Evolutionary conservation across 345 rosid genomes (phyloP), one percentile per base, ranked within the genome.

Genomic region (Aethionema arabicum): DNA sequence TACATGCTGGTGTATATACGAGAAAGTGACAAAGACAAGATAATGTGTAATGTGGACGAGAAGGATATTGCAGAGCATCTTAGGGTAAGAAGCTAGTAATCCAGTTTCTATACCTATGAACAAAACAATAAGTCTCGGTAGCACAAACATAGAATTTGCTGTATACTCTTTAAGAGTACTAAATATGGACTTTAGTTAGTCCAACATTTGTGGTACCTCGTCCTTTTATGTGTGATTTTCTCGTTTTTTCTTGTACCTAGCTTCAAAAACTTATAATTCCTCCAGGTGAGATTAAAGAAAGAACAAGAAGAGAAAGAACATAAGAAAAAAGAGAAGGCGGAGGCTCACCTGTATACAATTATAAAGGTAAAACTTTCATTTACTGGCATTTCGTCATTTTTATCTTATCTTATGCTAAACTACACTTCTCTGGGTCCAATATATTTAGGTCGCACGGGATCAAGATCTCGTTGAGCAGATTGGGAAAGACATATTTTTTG

Each of bases 1-100:
- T 93, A 93, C 74, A 93, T 93, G 99, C 97, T 90, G 61, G 99
- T 93, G 37, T 93, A 93, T 57, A 87, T 90, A 55, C 95, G 97
- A 55, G 97, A 93, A 30, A 82, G 90, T 63, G 99, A 93, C 65
- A 90, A 82, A 79, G 99, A 89, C 61, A 90, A 90, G 74, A 93
- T 93, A 68, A 84, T 93, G 32, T 90, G 99, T 75, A 83, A 84
- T 39, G 96, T 90, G 42, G 99, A 93, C 77, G 99, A 93, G 74
- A 90, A 90, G 72, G 99, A 93, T 75, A 93, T 93, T 74, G 99
- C 97, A 11, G 97, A 87, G 70, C 99, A 93, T 76, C 70, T 93
- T 63, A 85, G 97, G 88, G 99, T 93, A 78, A 72, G 52, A 21
- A 21, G 27, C 27, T 21, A 21, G 27, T 21, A 21, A 21, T 21